Conservation (phyloP, 441 rosid genomes). For the Populus trichocarpa region DNA sequence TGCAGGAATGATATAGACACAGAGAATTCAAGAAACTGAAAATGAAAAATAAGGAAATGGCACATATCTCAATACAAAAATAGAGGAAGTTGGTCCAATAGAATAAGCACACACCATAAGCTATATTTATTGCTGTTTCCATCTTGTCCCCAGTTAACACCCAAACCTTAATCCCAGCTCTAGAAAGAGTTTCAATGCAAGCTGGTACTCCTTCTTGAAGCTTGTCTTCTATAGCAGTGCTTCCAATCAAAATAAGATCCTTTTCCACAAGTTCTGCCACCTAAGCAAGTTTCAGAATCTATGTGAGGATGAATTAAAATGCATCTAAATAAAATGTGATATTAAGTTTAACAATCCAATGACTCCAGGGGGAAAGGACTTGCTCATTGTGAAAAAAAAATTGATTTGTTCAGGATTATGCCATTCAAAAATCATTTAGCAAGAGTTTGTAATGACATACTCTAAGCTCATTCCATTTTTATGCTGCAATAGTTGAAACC, state of each 20-base stretch:
- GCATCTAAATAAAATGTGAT: slow-evolving; percentile 4
- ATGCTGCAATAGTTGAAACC: background rate
- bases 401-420: background rate
- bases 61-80: slow-evolving; percentile 15
- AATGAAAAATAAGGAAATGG: slow-evolving; percentile 12
- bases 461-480: background rate
- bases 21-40: slow-evolving; percentile 19
- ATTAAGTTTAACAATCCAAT: background rate
- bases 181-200: slow-evolving; percentile 97
- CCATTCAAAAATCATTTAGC: background rate
- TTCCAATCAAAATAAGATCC: slow-evolving; percentile 88
- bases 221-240: slow-evolving; percentile 99
- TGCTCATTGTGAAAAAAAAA: background rate
- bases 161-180: slow-evolving; percentile 99
- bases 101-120: slow-evolving; percentile 64
- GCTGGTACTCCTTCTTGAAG: slow-evolving; percentile 99
- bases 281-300: slow-evolving; percentile 44
- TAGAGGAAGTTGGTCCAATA: background rate
- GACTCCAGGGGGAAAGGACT: background rate
- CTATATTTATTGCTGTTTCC: slow-evolving; percentile 99
- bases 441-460: slow-evolving; percentile 5
- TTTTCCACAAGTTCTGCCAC: slow-evolving; percentile 92
- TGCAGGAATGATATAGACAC: slow-evolving; percentile 29
- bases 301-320: slow-evolving; percentile 12
- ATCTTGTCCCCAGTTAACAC: slow-evolving; percentile 97